Evolutionary conservation across 441 rosid species (phyloP).

Genomic region (Populus tomentosa): DNA sequence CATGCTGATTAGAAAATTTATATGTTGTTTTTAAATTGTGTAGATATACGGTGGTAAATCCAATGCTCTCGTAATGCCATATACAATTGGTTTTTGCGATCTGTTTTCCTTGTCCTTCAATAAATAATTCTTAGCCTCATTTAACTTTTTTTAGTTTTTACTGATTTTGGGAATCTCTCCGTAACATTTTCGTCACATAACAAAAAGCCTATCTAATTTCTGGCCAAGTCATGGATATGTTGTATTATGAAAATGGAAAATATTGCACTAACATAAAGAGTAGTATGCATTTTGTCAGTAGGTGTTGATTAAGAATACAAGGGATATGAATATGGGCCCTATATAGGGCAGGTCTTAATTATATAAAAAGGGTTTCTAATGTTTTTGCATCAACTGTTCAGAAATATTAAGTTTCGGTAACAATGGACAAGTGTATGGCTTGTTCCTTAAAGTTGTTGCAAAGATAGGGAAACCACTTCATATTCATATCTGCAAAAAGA

Average conservation of each 20-base stretch:
- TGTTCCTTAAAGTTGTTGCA: neutral
- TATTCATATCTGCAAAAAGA: neutral
- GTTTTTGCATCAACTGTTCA: neutral
- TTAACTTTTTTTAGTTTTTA: neutral
- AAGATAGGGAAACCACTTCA: neutral
- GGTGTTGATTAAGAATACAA: too few species aligned
- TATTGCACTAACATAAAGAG: neutral
- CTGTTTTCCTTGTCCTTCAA: neutral
- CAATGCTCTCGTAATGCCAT: neutral
- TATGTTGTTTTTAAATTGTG: neutral
- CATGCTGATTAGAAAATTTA: too few species aligned
- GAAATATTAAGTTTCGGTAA: neutral
- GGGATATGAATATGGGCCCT: neutral
- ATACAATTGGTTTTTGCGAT: neutral
- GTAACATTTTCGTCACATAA: neutral
- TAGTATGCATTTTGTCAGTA: too few species aligned
- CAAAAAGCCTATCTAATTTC: neutral
- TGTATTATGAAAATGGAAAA: neutral
- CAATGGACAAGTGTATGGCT: neutral
- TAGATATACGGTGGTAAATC: neutral
- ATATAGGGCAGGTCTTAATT: neutral
- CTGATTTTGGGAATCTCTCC: neutral
- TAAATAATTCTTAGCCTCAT: neutral
- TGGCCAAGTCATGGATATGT: neutral
- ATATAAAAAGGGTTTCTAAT: neutral